Evolutionary conservation across 495 filamentous ascomycete genomes (phyloP), one percentile per base, ranked within the genome.

Genomic region (Penicillium egyptiacum): DNA sequence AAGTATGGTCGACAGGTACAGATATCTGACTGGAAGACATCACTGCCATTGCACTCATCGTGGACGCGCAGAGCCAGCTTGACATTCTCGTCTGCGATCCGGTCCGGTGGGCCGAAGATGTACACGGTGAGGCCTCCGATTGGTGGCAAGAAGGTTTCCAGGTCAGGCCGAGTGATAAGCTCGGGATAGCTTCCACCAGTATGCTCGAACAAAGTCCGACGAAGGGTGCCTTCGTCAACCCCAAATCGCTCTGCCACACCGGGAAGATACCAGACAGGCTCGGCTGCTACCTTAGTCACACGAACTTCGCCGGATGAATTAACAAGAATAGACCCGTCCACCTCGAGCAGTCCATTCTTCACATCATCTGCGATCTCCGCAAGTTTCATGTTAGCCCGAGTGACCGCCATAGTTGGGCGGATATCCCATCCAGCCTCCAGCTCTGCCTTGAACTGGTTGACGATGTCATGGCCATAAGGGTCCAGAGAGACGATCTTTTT

Each of bases 401-500:
- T 98, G 33, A 98, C 82, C 9, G 94, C 89, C 77, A 98, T 98
- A 0, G 94, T 96, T 22, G 94, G 94, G 45, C 93, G 83, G 58
- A 98, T 89, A 63, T 98, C 93, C 88, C 87, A 93, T 16, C 93
- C 91, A 5, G 88, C 86, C 22, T 69, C 61, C 17, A 79, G 49
- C 50, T 74, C 63, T 16, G 72, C 67, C 23, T 64, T 57, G 53
- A 70, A 79, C 39, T 75, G 68, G 40, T 75, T 75, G 49, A 79
- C 71, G 19, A 77, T 68, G 57, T 96, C 77, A 72, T 98, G 94
- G 6, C 94, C 94, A 61, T 86, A 88, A 7, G 94, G 94, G 71
- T 98, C 94, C 90, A 98, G 96, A 26, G 94, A 89, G 23, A 98
- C 94, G 57, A 98, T 97, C 79, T 96, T 97, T 66, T 89, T 93